Conservation (phyloP, 2,329 filamentous ascomycete genomes). For the Fusarium goolgardi region DNA sequence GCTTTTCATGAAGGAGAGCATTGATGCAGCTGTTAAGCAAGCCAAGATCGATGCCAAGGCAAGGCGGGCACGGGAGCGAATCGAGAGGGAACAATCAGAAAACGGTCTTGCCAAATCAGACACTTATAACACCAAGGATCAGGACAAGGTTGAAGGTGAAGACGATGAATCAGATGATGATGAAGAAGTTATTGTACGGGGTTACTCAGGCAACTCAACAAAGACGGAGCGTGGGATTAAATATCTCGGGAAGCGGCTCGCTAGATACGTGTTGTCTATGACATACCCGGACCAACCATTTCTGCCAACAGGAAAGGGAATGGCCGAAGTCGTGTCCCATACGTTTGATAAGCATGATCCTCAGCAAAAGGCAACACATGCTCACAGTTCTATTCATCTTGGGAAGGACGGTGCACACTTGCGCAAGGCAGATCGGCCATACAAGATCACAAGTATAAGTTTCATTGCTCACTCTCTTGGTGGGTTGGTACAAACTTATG, state of each 20-base stretch:
- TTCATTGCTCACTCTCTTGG: constrained; percentile 94
- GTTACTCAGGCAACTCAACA: constrained; percentile 89
- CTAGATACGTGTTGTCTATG: constrained; percentile 88
- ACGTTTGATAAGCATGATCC: constrained; percentile 58
- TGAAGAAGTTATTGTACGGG: constrained; percentile 88
- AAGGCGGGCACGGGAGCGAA: constrained; percentile 65
- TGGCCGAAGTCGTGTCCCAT: constrained; percentile 57
- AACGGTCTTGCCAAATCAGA: constrained; percentile 24
- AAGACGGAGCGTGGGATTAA: constrained; percentile 96
- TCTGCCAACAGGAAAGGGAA: constrained; percentile 70
- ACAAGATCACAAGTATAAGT: constrained; percentile 92
- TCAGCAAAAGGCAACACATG: constrained; percentile 64
- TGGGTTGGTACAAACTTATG: constrained; percentile 91
- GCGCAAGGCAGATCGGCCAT: constrained; percentile 65
- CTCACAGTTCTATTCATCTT: constrained; percentile 70
- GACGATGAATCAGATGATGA: constrained; percentile 66
- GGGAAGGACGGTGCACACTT: constrained; percentile 67
- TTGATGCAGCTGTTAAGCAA: constrained; percentile 83
- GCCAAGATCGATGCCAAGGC: constrained; percentile 76
- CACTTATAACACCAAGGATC: constrained; percentile 37
- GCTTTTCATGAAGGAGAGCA: constrained; percentile 97
- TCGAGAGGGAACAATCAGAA: constrained; percentile 42
- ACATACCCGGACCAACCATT: constrained; percentile 96
- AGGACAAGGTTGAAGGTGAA: constrained; percentile 59
- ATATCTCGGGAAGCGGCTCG: constrained; percentile 93